Evolutionary conservation across 2,329 filamentous ascomycete species (phyloP).

Genomic region (Microdochium bolleyi): DNA sequence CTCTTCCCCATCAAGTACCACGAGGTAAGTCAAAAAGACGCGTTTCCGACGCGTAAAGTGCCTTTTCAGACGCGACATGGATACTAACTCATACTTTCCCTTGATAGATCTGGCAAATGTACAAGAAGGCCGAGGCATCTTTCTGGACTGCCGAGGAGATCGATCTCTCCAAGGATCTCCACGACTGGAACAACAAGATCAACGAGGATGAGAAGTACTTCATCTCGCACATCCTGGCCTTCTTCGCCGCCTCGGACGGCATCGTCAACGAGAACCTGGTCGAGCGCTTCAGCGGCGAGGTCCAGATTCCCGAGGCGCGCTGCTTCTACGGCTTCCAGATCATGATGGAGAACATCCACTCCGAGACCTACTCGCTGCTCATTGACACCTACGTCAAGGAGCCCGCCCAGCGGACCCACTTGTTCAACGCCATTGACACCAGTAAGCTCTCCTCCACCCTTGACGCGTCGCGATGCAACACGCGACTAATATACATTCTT

Average conservation of each 20-base stretch:
- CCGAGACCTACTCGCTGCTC: conserved; percentile 96
- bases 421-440: conserved; percentile 98
- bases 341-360: conserved; percentile 99
- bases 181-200: conserved; percentile 98
- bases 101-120: conserved; percentile 96
- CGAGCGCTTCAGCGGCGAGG: conserved; percentile 93
- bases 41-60: conserved; percentile 63
- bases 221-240: conserved; percentile 95
- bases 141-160: conserved; percentile 99
- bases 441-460: conserved; percentile 46
- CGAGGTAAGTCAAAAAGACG: conserved; percentile 62
- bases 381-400: conserved; percentile 99
- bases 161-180: conserved; percentile 95
- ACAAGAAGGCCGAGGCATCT: conserved; percentile 99
- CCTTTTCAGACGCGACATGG: conserved; percentile 14
- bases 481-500: conserved; percentile 11
- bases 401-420: conserved; percentile 82
- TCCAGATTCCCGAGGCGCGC: conserved; percentile 93
- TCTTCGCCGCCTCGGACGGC: conserved; percentile 97
- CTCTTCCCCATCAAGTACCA: conserved; percentile 99
- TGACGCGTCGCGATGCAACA: neutral
- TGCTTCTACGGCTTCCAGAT: conserved; percentile 99
- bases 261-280: conserved; percentile 99
- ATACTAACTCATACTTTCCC: conserved; percentile 26
- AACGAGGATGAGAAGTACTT: conserved; percentile 98